Base-by-base conservation (phyloP, 805 yeast genomes). In the Candida bentonensis region DNA sequence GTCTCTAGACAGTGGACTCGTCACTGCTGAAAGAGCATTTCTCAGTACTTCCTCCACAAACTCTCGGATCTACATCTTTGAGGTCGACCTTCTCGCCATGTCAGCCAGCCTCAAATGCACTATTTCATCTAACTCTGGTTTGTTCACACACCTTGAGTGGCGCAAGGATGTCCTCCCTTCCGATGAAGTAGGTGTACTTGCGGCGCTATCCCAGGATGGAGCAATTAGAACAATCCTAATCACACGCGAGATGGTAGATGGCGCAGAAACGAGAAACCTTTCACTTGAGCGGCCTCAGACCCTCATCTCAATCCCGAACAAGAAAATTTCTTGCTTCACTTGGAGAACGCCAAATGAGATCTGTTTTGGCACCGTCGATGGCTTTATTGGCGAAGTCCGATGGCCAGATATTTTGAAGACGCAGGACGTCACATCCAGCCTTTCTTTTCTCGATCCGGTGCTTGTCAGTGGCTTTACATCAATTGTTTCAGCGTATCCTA, bases 201-300 rank as follows among this genome's bases (percentile, higher is more conserved):
- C 67, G 4, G 78, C 74, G 9, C 64, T 65, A 1, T 74, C 74
- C 49, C 72, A 73, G 36, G 81, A 77, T 56, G 86, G 86, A 0
- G 58, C 63, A 5, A 56, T 76, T 3, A 75, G 76, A 48, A 53
- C 76, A 3, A 54, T 79, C n/a, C 67, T 68, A 42, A 53, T 78
- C 0, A 53, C 54, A 5, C 13, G n/a, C 5, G 36, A 30, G 7
- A 30, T 30, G 20, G 5, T 30, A 5, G 20, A 15, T 17, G 17
- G 7, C 5, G 20, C 7, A 9, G 17, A 5, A 11, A 30, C 36
- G 20, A 15, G 7, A n/a, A 9, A 30, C 17, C 5, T 30, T 9
- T 9, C 11, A 9, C 5, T 30, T n/a, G 17, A 9, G 7, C 7
- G 20, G 41, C 28, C 39, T 45, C 40, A 68, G 17, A 9, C n/a